Percentiles rank a stretch among this genome's conserved stretches.
Evolutionary conservation across 306 rosid species (phyloP).

Genomic region (Ormosia semicastrata): DNA sequence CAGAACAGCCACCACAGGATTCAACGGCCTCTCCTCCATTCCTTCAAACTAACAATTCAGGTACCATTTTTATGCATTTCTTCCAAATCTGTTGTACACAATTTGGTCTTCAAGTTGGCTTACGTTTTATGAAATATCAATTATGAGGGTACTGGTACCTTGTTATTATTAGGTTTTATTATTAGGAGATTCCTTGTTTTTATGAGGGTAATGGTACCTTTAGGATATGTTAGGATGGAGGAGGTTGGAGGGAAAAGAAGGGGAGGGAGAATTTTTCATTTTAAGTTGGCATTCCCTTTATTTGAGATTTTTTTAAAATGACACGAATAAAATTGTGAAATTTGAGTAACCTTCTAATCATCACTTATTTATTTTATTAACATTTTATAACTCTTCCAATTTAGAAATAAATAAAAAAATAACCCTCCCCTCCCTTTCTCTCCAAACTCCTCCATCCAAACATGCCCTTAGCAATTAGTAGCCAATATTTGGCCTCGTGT

Average conservation of each 20-base stretch:
- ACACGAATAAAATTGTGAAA: background rate
- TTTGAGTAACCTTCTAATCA: background rate
- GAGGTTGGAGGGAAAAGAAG: background rate
- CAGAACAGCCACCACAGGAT: conserved; percentile 41
- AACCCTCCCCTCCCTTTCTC: background rate
- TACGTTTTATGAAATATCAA: conserved; percentile 21
- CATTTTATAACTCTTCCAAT: background rate
- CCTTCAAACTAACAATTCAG: conserved; percentile 27
- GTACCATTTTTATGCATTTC: conserved; percentile 26
- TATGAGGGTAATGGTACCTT: background rate
- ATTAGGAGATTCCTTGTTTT: background rate
- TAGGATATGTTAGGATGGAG: background rate
- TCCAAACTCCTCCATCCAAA: background rate
- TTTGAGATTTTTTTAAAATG: background rate
- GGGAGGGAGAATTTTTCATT: background rate
- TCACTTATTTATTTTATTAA: background rate
- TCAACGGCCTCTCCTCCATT: conserved; percentile 29
- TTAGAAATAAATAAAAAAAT: background rate
- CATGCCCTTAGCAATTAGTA: background rate
- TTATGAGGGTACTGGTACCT: too few relatives aligned
- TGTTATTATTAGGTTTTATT: background rate
- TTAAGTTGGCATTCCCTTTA: background rate
- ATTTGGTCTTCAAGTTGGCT: background rate
- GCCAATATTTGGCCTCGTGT: background rate
- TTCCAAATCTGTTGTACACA: background rate